phyloP scores from a whole-genome alignment of 768 basidiomycete genomes.

The Mycena chlorophos region DNA sequence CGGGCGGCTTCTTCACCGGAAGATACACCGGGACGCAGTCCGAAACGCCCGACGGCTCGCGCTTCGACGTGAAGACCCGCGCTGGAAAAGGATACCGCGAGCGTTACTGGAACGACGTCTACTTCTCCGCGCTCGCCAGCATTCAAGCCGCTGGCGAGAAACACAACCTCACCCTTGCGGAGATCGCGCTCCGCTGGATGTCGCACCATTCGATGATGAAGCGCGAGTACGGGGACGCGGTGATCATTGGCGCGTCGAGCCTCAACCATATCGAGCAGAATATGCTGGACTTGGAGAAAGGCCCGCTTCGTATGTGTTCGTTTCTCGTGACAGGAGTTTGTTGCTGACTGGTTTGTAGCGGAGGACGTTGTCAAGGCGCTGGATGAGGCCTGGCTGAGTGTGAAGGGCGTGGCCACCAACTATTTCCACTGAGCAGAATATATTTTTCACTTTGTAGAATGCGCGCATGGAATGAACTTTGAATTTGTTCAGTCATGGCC shows the following conservation, averaged over 20 bases:
- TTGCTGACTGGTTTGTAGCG: conserved; percentile 29
- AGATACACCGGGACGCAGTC: conserved; percentile 44
- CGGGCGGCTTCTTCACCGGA: conserved; percentile 59
- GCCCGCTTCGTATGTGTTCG: conserved; percentile 46
- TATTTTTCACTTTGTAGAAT: too few relatives aligned
- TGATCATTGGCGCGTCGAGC: conserved; percentile 63
- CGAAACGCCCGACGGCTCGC: conserved; percentile 47
- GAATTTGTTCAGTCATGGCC: too few relatives aligned
- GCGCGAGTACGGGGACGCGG: conserved; percentile 48
- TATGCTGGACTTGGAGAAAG: conserved; percentile 55
- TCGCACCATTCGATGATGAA: conserved; percentile 55
- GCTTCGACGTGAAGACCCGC: conserved; percentile 47
- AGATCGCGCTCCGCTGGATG: conserved; percentile 60
- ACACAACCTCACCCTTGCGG: conserved; percentile 47
- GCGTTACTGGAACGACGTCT: conserved; percentile 54
- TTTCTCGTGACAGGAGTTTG: neutral
- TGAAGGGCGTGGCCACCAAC: conserved; percentile 39
- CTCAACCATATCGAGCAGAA: conserved; percentile 59
- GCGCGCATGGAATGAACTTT: too few relatives aligned
- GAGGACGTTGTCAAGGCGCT: conserved; percentile 51
- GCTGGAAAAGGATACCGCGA: conserved; percentile 49
- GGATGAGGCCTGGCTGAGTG: conserved; percentile 51
- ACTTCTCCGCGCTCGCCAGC: conserved; percentile 49
- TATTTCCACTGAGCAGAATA: conserved; percentile 35
- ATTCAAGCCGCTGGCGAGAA: conserved; percentile 46